Percentiles rank a stretch among this genome's conserved stretches.
Conservation (phyloP, 2,329 filamentous ascomycete species). For the Phyllosticta capitalensis region DNA sequence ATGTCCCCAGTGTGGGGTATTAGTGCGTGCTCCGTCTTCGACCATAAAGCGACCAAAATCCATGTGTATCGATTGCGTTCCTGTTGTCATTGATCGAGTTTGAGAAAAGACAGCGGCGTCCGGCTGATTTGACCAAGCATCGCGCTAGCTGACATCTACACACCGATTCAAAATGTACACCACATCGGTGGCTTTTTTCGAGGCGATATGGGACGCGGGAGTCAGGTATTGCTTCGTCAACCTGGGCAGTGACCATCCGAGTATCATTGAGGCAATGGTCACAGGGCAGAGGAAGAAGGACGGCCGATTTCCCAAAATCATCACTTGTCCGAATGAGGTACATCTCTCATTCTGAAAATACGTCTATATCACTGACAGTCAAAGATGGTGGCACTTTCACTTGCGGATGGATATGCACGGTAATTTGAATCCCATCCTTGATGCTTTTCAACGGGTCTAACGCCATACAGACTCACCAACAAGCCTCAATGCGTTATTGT, state of each 20-base stretch:
- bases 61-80: not conserved
- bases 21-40: not conserved
- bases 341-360: not conserved
- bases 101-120: not conserved
- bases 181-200: conserved; percentile 72
- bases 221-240: conserved; percentile 50
- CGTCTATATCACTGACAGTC: conserved; percentile 5
- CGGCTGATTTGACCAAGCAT: not conserved
- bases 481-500: conserved; percentile 68
- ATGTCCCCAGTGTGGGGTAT: not conserved
- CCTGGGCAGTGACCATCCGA: conserved; percentile 63
- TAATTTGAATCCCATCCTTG: not conserved
- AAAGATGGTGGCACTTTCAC: conserved; percentile 75
- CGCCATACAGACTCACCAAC: conserved; percentile 44
- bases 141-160: not conserved
- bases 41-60: not conserved
- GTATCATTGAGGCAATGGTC: conserved; percentile 71
- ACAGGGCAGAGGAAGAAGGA: conserved; percentile 58
- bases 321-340: conserved; percentile 75
- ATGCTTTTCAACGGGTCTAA: not conserved
- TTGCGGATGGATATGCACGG: conserved; percentile 69
- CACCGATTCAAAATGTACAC: conserved; percentile 43
- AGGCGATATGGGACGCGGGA: conserved; percentile 60
- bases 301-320: conserved; percentile 55
- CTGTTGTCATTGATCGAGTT: not conserved